Conservation (phyloP, 2,329 filamentous ascomycete species). For the Calonectria honghensis region DNA sequence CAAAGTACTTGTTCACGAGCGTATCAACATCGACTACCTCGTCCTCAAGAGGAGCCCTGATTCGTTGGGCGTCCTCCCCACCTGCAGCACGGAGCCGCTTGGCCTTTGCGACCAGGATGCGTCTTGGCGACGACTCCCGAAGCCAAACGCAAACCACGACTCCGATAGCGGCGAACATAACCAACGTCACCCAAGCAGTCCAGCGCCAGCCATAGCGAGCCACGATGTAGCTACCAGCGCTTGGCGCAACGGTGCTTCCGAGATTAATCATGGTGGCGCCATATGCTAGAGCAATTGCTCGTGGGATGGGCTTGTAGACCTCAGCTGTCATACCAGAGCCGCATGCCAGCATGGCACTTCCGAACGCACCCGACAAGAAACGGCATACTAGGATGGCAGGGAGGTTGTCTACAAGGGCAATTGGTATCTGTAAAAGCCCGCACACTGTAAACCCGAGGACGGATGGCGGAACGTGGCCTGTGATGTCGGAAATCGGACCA, state of each 20-base stretch:
- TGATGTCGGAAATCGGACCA: conserved; percentile 21
- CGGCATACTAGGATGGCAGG: conserved; percentile 13
- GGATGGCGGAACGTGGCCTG: conserved; percentile 17
- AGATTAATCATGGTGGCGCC: conserved; percentile 32
- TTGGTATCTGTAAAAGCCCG: conserved; percentile 26
- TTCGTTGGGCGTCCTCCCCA: neutral
- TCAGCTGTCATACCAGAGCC: conserved; percentile 34
- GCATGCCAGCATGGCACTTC: conserved; percentile 30
- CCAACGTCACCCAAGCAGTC: conserved; percentile 27
- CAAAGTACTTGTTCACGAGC: conserved; percentile 28
- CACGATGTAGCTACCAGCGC: conserved; percentile 23
- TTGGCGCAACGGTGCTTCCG: conserved; percentile 24
- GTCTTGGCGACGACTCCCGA: conserved; percentile 21
- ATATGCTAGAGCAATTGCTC: conserved; percentile 20
- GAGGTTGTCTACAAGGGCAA: conserved; percentile 9
- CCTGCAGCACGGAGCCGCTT: conserved; percentile 11
- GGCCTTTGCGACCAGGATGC: conserved; percentile 21
- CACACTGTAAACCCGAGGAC: conserved; percentile 24
- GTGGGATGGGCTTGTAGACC: conserved; percentile 14
- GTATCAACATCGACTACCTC: conserved; percentile 6
- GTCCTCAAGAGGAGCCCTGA: conserved; percentile 19
- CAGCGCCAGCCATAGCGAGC: conserved; percentile 27
- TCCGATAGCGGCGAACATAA: conserved; percentile 18
- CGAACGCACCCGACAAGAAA: conserved; percentile 21
- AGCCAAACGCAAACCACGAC: conserved; percentile 9